These are phyloP conservation scores for Nitzschia putrida DNA, from an alignment of 108 stramenopile species.

Conservation along the genomic window DNA sequence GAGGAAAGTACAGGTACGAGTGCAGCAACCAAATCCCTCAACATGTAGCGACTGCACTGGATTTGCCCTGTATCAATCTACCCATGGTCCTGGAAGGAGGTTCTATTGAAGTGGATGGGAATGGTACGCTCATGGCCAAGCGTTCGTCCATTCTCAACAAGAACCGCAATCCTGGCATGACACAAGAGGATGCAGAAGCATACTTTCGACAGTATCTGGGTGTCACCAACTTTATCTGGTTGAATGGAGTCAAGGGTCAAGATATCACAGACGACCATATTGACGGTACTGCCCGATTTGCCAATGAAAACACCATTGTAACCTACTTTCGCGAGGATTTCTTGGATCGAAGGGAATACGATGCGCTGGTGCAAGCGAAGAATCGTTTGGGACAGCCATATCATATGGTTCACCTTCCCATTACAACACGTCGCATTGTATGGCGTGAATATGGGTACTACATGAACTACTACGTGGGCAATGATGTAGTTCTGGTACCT, in stretches of 20 bases:
- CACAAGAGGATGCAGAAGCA: constrained; percentile 40
- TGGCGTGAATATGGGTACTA: constrained; percentile 39
- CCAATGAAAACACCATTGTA: constrained; percentile 45
- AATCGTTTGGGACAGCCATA: constrained; percentile 38
- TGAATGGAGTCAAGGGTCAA: constrained; percentile 33
- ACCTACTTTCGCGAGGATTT: constrained; percentile 33
- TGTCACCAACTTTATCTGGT: constrained; percentile 52
- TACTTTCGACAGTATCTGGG: constrained; percentile 44
- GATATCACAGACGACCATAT: constrained; percentile 56
- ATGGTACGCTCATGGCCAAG: constrained; percentile 55
- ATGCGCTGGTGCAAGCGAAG: constrained; percentile 29
- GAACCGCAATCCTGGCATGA: constrained; percentile 49
- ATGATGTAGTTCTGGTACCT: constrained; percentile 45
- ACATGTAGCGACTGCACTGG: constrained; percentile 9
- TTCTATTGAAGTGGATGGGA: constrained; percentile 49
- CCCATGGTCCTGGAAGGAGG: constrained; percentile 56
- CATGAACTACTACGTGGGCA: constrained; percentile 51
- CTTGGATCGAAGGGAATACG: constrained; percentile 31
- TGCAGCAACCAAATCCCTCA: background rate
- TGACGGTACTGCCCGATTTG: constrained; percentile 52
- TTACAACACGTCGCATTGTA: constrained; percentile 25
- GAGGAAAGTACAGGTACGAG: constrained; percentile 1
- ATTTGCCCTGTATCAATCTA: constrained; percentile 14
- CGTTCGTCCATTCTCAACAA: constrained; percentile 41
- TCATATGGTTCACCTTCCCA: constrained; percentile 38